phyloP scores from a whole-genome alignment of 2,329 filamentous ascomycete genomes.

The Lachnellula occidentalis region DNA sequence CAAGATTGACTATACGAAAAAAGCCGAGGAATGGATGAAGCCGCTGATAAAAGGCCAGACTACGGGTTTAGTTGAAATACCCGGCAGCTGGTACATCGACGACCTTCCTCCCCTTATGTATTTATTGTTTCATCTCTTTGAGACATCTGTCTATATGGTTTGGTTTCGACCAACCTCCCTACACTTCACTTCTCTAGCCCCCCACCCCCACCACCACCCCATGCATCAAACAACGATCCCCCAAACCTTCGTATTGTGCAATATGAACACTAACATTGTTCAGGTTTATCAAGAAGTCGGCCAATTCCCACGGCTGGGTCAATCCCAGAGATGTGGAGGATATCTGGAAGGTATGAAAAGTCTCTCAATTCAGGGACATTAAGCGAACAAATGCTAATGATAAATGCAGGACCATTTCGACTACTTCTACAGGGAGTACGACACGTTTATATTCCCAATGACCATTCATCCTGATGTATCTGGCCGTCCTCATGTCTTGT shows the following conservation, averaged over 20 bases:
- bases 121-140: too few relatives aligned
- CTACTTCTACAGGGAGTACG: slow-evolving; percentile 72
- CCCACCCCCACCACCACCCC: too few relatives aligned
- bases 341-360: slow-evolving; percentile 48
- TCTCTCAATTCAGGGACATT: not conserved
- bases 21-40: slow-evolving; percentile 62
- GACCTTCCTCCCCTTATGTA: slow-evolving; percentile 62
- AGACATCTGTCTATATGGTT: too few relatives aligned
- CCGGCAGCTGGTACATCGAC: slow-evolving; percentile 55
- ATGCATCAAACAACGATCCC: too few relatives aligned
- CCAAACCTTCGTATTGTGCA: too few relatives aligned
- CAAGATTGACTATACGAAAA: slow-evolving; percentile 61
- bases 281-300: slow-evolving; percentile 57
- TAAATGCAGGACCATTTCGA: slow-evolving; percentile 51
- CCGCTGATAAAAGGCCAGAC: slow-evolving; percentile 52
- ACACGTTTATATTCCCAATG: slow-evolving; percentile 72
- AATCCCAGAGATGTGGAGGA: slow-evolving; percentile 56
- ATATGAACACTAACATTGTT: too few relatives aligned
- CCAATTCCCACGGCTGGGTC: slow-evolving; percentile 57
- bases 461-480: slow-evolving; percentile 72
- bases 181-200: too few relatives aligned
- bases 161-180: too few relatives aligned
- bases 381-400: not conserved
- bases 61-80: slow-evolving; percentile 63
- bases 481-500: slow-evolving; percentile 63